Evolutionary conservation across 768 basidiomycete genomes (phyloP), one percentile per base, ranked within the genome.

Genomic region (Coprinopsis strossmayeri): DNA sequence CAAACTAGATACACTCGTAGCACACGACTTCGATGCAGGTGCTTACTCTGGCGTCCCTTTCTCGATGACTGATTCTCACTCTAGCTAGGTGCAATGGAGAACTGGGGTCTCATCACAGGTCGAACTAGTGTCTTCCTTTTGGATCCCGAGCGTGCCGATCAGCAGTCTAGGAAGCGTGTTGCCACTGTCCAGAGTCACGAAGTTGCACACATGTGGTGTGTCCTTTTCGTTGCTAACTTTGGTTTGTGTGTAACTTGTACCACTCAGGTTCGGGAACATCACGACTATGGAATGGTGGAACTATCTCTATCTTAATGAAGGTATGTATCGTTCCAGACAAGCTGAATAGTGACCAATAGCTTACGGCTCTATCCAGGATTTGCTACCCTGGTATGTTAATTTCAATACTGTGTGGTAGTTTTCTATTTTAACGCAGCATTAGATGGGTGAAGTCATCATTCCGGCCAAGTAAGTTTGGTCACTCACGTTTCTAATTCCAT

Each of bases 281-380:
- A 86, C 89, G 4, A 95, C 91, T 0, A 93, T 94, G 91, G 79
- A 80, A 58, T 91, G 90, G 89, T 92, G 89, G 88, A 81, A 87
- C 53, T 83, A 87, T 62, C 72, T 91, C 41, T 88, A 87, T 64
- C 66, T 89, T 49, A 89, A 87, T 53, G 87, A 89, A 77, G 84
- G 81, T 78, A 45, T 27, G 65, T 49, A 15, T 24, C 17, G 23
- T 17, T n/a, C n/a, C n/a, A n/a, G n/a, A n/a, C n/a, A n/a, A n/a
- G n/a, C n/a, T n/a, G n/a, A n/a, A n/a, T 34, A 44, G 25, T 50
- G 5, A 34, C 26, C 53, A 43, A 55, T 45, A 15, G 45, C 34
- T 18, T 20, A n/a, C n/a, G n/a, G n/a, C n/a, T n/a, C n/a, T n/a
- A n/a, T n/a, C n/a, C 43, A 81, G 86, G 90, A n/a, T 91, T 92